A percentile compares a stretch with the other conserved stretches of the same genome.
Evolutionary conservation across 176 grass and related monocot species (phyloP).

Genomic region (Poa annua): DNA sequence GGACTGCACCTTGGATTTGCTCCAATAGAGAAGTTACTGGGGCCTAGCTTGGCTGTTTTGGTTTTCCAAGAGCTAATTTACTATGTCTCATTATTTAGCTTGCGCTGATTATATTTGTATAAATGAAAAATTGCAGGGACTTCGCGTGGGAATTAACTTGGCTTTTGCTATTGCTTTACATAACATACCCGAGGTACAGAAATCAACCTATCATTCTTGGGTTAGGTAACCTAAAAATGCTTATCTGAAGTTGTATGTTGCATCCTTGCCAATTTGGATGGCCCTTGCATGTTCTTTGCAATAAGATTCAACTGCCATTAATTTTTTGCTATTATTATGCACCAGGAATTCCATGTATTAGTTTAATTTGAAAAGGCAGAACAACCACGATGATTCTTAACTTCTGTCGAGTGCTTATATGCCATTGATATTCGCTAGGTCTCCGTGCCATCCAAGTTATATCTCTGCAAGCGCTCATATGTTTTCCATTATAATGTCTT

Average conservation of each 20-base stretch:
- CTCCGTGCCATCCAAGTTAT: not conserved
- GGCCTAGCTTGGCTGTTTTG: conserved; percentile 11
- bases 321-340: not conserved
- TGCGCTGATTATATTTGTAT: conserved; percentile 36
- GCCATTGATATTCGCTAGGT: conserved; percentile 23
- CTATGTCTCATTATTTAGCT: conserved; percentile 29
- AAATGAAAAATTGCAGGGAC: conserved; percentile 60
- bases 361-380: conserved; percentile 13
- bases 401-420: conserved; percentile 1
- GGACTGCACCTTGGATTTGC: not conserved
- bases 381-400: not conserved
- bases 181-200: conserved; percentile 95
- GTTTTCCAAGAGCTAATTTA: conserved; percentile 5
- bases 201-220: conserved; percentile 5
- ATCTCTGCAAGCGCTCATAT: not conserved
- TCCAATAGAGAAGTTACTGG: conserved; percentile 19
- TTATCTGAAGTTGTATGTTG: conserved; percentile 15
- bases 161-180: conserved; percentile 96
- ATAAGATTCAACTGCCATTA: conserved; percentile 17
- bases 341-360: not conserved
- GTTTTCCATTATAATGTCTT: not conserved
- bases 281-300: not conserved
- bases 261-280: not conserved
- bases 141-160: conserved; percentile 92
- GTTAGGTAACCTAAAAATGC: not conserved